Conservation (phyloP, 805 yeast species). For the Candida vaughaniae region DNA sequence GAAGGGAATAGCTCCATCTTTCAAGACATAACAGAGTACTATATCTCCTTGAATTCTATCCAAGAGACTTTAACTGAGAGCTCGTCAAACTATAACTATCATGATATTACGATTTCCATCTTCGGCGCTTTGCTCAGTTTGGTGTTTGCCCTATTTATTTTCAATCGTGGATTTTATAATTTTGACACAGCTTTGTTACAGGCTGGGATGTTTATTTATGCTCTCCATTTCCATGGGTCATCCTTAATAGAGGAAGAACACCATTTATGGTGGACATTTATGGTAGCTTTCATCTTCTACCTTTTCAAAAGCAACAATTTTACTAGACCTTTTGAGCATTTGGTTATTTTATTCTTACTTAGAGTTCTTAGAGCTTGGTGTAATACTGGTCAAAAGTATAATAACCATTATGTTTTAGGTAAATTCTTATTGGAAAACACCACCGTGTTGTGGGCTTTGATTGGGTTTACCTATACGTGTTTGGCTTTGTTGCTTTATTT, state of each 20-base stretch:
- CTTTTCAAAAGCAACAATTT: conserved; percentile 4
- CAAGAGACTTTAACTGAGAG: conserved; percentile 54
- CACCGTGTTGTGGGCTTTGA: conserved; percentile 48
- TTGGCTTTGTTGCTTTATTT: conserved; percentile 18
- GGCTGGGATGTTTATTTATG: conserved; percentile 29
- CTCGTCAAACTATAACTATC: conserved; percentile 72
- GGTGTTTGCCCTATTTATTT: conserved; percentile 22
- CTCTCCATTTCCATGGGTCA: conserved; percentile 79
- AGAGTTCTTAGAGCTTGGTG: conserved; percentile 81
- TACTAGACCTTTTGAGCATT: conserved; percentile 5
- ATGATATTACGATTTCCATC: conserved; percentile 41
- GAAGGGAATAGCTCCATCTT: not conserved
- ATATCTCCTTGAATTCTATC: conserved; percentile 40
- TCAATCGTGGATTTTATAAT: conserved; percentile 13
- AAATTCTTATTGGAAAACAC: conserved; percentile 36
- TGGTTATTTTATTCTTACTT: conserved; percentile 31
- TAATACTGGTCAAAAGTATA: conserved; percentile 83
- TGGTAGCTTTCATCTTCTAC: conserved; percentile 16
- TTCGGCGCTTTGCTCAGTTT: conserved; percentile 28
- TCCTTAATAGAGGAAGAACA: conserved; percentile 90
- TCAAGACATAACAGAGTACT: conserved; percentile 9
- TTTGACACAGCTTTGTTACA: conserved; percentile 1
- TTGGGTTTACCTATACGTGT: conserved; percentile 37
- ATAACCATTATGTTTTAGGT: conserved; percentile 38
- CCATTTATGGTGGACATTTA: conserved; percentile 83